Percentiles rank a stretch among this genome's conserved stretches.
These are phyloP conservation scores for Euclidium syriacum DNA, from an alignment of 345 rosid species.

Conservation along the genomic window DNA sequence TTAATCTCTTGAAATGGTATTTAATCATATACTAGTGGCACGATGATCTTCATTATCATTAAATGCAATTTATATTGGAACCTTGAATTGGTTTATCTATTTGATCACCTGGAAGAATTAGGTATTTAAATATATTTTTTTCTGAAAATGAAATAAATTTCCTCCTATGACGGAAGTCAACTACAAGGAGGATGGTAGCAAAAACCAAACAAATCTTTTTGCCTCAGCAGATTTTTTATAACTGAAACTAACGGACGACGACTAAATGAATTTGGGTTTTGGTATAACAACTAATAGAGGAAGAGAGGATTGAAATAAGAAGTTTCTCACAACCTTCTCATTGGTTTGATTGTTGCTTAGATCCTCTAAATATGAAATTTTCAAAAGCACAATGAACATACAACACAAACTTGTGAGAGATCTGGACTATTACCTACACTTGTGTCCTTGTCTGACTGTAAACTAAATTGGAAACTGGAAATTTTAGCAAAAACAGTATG, in stretches of 20 bases:
- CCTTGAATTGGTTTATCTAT: constrained; percentile 7
- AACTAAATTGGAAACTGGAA: background rate
- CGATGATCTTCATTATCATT: background rate
- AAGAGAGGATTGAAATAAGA: background rate
- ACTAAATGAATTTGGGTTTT: background rate
- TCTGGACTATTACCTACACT: background rate
- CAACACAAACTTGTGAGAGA: background rate
- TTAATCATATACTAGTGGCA: constrained; percentile 6
- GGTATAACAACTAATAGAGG: background rate
- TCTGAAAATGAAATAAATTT: background rate
- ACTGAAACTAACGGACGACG: background rate
- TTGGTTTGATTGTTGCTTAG: background rate
- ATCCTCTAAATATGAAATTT: background rate
- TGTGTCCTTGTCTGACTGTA: background rate
- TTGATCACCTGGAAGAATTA: constrained; percentile 13
- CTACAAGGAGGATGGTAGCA: constrained; percentile 16
- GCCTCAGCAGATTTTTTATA: background rate
- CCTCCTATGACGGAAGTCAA: constrained; percentile 19
- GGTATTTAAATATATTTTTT: background rate
- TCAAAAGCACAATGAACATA: background rate
- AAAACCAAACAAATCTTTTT: background rate
- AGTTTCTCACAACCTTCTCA: background rate
- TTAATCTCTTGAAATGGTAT: constrained; percentile 1
- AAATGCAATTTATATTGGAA: background rate
- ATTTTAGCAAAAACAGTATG: background rate